Percentiles rank a stretch among this genome's conserved stretches.
These are phyloP conservation scores for Coemansia sp. DNA, from an alignment of 192 early-diverging fungal genomes.

Conservation along the genomic window DNA sequence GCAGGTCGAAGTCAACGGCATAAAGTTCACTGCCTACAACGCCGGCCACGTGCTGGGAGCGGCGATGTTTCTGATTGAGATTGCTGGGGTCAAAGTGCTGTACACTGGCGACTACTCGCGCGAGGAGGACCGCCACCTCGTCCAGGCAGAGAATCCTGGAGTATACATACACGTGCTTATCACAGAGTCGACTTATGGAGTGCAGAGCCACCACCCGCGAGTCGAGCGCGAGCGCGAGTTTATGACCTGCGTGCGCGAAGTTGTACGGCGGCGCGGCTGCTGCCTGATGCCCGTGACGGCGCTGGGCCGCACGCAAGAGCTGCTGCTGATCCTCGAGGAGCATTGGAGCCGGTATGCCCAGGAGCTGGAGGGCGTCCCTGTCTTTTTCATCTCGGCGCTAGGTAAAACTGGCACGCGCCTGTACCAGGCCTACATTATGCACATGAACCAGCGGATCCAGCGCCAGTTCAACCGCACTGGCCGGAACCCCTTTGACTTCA, in stretches of 20 bases:
- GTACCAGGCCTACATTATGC: slow-evolving; percentile 96
- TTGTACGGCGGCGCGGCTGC: slow-evolving; percentile 82
- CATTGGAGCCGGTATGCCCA: slow-evolving; percentile 87
- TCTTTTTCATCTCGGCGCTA: slow-evolving; percentile 91
- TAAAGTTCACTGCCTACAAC: slow-evolving; percentile 94
- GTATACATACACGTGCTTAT: slow-evolving; percentile 89
- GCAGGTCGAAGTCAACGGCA: slow-evolving; percentile 90
- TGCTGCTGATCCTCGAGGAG: slow-evolving; percentile 95
- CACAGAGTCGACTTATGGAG: slow-evolving; percentile 94
- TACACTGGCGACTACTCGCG: slow-evolving; percentile 99
- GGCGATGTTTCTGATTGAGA: slow-evolving; percentile 94
- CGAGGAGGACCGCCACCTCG: slow-evolving; percentile 97
- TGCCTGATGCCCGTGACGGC: slow-evolving; percentile 97
- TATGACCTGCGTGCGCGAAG: slow-evolving; percentile 79
- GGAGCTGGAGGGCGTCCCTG: slow-evolving; percentile 85
- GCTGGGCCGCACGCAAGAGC: slow-evolving; percentile 95
- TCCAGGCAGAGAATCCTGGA: slow-evolving; percentile 90
- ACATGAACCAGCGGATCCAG: slow-evolving; percentile 95
- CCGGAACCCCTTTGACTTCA: slow-evolving; percentile 94
- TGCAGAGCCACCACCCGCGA: slow-evolving; percentile 95
- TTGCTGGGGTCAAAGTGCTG: slow-evolving; percentile 84
- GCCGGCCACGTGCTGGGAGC: slow-evolving; percentile 98
- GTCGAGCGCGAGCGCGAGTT: slow-evolving; percentile 88
- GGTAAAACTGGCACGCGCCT: slow-evolving; percentile 98
- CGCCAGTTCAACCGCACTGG: slow-evolving; percentile 74